These are phyloP conservation scores for Metarhizium guizhouense DNA, from an alignment of 2,329 filamentous ascomycete species.

Conservation along the genomic window DNA sequence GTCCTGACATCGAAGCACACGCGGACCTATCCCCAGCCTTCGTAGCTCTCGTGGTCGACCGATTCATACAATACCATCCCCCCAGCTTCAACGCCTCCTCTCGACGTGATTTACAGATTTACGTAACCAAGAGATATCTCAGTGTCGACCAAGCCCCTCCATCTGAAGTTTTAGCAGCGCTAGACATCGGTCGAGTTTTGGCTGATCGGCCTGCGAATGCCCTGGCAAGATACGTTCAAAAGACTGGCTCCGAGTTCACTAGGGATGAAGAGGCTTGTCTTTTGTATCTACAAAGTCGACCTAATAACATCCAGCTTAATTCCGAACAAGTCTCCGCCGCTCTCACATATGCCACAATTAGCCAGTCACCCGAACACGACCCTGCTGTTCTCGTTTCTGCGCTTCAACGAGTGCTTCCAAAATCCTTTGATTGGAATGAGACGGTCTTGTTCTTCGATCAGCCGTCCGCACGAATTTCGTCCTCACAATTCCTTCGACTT, in stretches of 20 bases:
- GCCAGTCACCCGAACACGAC: constrained; percentile 44
- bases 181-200: constrained; percentile 60
- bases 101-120: constrained; percentile 59
- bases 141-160: constrained; percentile 56
- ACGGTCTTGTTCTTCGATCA: constrained; percentile 77
- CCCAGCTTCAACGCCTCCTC: constrained; percentile 73
- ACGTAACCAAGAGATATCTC: constrained; percentile 60
- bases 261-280: constrained; percentile 60
- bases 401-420: constrained; percentile 51
- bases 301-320: constrained; percentile 51
- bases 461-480: constrained; percentile 64
- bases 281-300: constrained; percentile 43
- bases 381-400: constrained; percentile 50
- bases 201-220: constrained; percentile 47
- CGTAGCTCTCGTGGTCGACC: constrained; percentile 73
- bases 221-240: constrained; percentile 61
- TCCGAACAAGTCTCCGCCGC: constrained; percentile 78
- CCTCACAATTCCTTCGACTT: constrained; percentile 70
- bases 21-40: constrained; percentile 60
- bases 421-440: constrained; percentile 59
- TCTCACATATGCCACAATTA: constrained; percentile 57
- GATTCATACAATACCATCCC: constrained; percentile 78
- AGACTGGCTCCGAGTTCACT: constrained; percentile 66
- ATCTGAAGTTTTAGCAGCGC: constrained; percentile 57
- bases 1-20: constrained; percentile 52